These are phyloP conservation scores for Tolypocladium cylindrosporum DNA, from an alignment of 2,329 filamentous ascomycete genomes.

Conservation along the genomic window DNA sequence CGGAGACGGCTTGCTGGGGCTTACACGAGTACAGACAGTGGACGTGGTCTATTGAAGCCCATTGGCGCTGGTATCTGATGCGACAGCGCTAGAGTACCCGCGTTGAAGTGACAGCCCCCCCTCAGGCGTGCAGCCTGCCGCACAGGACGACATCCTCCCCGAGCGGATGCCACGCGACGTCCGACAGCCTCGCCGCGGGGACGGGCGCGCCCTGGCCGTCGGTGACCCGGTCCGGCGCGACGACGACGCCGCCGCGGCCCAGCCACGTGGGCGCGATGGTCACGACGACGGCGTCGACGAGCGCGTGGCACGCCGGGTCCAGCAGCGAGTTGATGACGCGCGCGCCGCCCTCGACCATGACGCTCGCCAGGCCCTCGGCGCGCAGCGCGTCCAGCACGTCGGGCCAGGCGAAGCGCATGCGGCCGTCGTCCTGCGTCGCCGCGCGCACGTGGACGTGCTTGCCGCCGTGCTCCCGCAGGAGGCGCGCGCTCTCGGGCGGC, in stretches of 20 bases:
- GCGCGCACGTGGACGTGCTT: slow-evolving; percentile 33
- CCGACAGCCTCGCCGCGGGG: slow-evolving; percentile 53
- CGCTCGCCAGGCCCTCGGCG: slow-evolving; percentile 54
- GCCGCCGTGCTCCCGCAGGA: slow-evolving; percentile 41
- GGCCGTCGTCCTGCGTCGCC: slow-evolving; percentile 19
- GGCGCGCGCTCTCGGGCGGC: slow-evolving; percentile 27
- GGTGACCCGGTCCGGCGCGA: slow-evolving; percentile 54
- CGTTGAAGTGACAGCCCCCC: no score
- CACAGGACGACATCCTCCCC: slow-evolving; percentile 79
- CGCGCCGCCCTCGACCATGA: slow-evolving; percentile 90
- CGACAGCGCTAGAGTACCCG: no score
- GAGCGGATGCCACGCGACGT: slow-evolving; percentile 66
- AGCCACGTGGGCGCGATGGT: slow-evolving; percentile 87
- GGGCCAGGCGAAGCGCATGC: slow-evolving; percentile 50
- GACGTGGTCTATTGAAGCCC: no score
- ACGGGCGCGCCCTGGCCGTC: slow-evolving; percentile 40
- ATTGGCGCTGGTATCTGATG: no score
- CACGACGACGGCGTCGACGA: slow-evolving; percentile 71
- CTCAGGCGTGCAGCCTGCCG: slow-evolving; percentile 39
- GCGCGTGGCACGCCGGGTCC: slow-evolving; percentile 43
- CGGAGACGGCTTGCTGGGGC: no score
- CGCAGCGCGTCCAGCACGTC: slow-evolving; percentile 50
- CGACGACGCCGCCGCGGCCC: slow-evolving; percentile 71
- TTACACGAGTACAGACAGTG: no score
- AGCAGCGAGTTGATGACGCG: slow-evolving; percentile 74